phyloP scores from a whole-genome alignment of 768 basidiomycete species.

The Hygrophoropsis aurantiaca region DNA sequence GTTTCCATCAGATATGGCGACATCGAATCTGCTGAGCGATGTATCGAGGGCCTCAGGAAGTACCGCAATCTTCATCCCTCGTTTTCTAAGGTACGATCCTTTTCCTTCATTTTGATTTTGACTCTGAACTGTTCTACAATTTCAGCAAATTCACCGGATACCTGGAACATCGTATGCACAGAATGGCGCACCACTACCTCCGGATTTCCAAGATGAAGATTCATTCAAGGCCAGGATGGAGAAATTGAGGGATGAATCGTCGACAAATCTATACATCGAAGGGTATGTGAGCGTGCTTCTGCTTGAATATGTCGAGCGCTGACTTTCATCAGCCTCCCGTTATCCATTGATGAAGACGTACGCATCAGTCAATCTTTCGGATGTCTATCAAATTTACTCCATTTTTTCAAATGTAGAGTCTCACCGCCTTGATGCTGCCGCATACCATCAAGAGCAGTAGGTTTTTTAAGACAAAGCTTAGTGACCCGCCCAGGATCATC shows the following conservation, averaged over 20 bases:
- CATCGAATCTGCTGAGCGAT: constrained; percentile 68
- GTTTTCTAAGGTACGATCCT: constrained; percentile 73
- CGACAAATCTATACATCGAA: constrained; percentile 83
- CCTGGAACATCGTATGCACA: constrained; percentile 70
- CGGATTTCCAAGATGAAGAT: constrained; percentile 28
- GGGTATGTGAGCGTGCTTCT: constrained; percentile 44
- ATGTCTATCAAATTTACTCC: not conserved
- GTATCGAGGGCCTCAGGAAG: constrained; percentile 67
- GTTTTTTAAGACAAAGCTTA: constrained; percentile 78
- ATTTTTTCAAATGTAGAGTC: constrained; percentile 39
- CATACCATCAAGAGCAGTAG: constrained; percentile 72
- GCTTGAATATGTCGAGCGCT: constrained; percentile 3
- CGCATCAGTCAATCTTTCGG: constrained; percentile 10
- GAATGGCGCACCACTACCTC: constrained; percentile 17
- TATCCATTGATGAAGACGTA: constrained; percentile 68
- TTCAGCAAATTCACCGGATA: constrained; percentile 76
- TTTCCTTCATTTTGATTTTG: constrained; percentile 1
- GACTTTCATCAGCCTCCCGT: constrained; percentile 49
- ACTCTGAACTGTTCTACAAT: not conserved
- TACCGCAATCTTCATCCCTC: constrained; percentile 83
- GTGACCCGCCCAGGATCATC: constrained; percentile 75
- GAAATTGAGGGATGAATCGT: constrained; percentile 58
- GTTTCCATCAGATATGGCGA: constrained; percentile 55
- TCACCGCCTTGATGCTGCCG: constrained; percentile 65
- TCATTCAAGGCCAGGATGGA: constrained; percentile 83